These are phyloP conservation scores for Fusarium buharicum DNA, from an alignment of 2,329 filamentous ascomycete genomes.

Conservation along the genomic window DNA sequence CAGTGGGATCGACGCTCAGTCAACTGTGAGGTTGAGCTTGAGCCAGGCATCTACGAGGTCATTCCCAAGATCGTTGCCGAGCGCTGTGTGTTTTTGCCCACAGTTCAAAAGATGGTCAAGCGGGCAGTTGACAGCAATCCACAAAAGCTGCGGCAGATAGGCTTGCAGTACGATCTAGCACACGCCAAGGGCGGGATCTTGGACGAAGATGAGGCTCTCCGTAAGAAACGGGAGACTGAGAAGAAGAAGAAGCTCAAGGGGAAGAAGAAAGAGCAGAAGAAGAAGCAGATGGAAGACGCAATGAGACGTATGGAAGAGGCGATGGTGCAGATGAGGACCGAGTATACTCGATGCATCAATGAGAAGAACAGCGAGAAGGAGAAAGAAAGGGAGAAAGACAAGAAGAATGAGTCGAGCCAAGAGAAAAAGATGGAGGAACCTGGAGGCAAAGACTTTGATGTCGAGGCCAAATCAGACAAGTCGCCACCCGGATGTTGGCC, in stretches of 20 bases:
- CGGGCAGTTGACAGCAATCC: constrained; percentile 58
- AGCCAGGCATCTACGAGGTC: constrained; percentile 74
- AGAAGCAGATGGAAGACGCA: constrained; percentile 41
- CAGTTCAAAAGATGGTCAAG: constrained; percentile 69
- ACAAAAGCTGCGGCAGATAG: constrained; percentile 71
- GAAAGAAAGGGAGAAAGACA: constrained; percentile 19
- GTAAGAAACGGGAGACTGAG: constrained; percentile 42
- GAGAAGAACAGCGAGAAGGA: constrained; percentile 30
- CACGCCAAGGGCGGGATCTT: constrained; percentile 67
- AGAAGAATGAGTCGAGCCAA: constrained; percentile 1
- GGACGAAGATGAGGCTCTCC: constrained; percentile 58
- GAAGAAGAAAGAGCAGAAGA: constrained; percentile 43
- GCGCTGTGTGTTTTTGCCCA: constrained; percentile 55
- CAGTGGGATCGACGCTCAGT: constrained; percentile 68
- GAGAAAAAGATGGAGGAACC: constrained; percentile 17
- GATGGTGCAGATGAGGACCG: constrained; percentile 42
- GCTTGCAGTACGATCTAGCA: constrained; percentile 69
- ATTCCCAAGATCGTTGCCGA: constrained; percentile 73
- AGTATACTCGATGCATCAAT: constrained; percentile 33
- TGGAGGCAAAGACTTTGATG: constrained; percentile 13
- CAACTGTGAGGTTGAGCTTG: constrained; percentile 76
- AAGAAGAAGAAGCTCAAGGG: constrained; percentile 42
- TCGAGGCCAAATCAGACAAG: constrained; percentile 18
- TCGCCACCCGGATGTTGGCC: constrained; percentile 33
- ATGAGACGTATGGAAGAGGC: constrained; percentile 43